Evolutionary conservation across 352 stramenopile genomes (phyloP), one percentile per base, ranked within the genome.

Genomic region (Albugo laibachii): DNA sequence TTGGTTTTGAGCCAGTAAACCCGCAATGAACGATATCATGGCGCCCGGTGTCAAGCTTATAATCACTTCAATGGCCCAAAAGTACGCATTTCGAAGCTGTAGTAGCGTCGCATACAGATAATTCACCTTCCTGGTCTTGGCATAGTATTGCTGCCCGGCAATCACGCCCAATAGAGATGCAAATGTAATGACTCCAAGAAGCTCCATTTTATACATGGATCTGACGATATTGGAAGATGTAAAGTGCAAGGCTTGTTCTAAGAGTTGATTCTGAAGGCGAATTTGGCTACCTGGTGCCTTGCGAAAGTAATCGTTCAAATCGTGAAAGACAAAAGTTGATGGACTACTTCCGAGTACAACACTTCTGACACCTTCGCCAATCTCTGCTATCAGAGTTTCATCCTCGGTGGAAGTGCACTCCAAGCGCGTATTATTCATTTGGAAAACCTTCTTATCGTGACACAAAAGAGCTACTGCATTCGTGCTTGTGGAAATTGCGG

Each of bases 51-150:
- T 81, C 40, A 74, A 49, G 57, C 53, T 77, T 19, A 83, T 81
- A 35, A 79, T 62, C 64, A 66, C 80, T 50, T 83, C 59, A 49
- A 85, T 71, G 13, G 69, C 54, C 24, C 82, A 39, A 46, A 85
- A 82, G 50, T 85, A 74, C 13, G 69, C 73, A 54, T 83, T 80
- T 44, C 71, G 71, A 1, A 79, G 48, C 55, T 86, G 74, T 10
- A 84, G 43, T 15, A 82, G 49, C 41, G 68, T 50, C 31, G 81
- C 49, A 52, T 84, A 84, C 14, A 82, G 31, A 48, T 82, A 82
- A 41, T 82, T 80, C 15, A 76, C 55, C 5, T 45, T 52, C 3
- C 65, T 61, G 0, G 67, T 69, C 52, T 75, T 78, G 47, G 61
- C 72, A 41, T 80, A 79, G 53, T 66, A 80, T 44, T 49, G 69